Evolutionary conservation across 1,284 basidiomycete genomes (phyloP), one percentile per base, ranked within the genome.

Genomic region (Fomitopsis betulina): DNA sequence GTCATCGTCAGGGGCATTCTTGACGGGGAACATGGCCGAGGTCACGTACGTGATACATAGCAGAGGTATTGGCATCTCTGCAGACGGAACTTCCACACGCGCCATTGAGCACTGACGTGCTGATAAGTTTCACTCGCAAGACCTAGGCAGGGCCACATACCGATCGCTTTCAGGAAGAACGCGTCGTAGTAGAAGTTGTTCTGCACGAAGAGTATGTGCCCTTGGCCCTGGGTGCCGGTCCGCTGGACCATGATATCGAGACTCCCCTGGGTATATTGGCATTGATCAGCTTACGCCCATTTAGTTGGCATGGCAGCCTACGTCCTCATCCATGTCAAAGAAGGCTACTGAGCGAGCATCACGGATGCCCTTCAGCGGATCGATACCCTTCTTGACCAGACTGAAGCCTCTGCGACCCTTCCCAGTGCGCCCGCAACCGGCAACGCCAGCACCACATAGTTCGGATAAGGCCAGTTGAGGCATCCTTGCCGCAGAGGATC

Each of bases 131-230:
- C 23, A 35, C 17, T 35, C 17, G 23, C 6, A n/a, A 17, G 32
- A 38, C 4, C 42, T 43, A 47, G 17, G 25, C 19, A 51, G 5
- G 12, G 2, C 15, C 56, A 55, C 84, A 52, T 54, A 94, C 93
- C 87, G 54, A 96, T 91, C 1, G 95, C 93, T 71, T 98, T 98
- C 59, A 99, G 80, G 84, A 99, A 99, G 79, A 99, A 99, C 0
- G 97, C 96, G 67, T 99, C 97, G 69, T 96, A 95, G 70, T 97
- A 99, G 68, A 95, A 94, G 74, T 98, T 98, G 72, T 99, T 99
- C 74, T 97, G 94, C 42, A 99, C 79, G 66, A 99, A 98, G 1
- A 87, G 74, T 15, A 95, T 76, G 35, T 80, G 83, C 4, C 87
- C 86, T 54, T 76, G 72, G 2, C 81, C 80, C 58, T 86, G 84